Evolutionary conservation across 306 rosid species (phyloP).

Genomic region (Prunus mira): DNA sequence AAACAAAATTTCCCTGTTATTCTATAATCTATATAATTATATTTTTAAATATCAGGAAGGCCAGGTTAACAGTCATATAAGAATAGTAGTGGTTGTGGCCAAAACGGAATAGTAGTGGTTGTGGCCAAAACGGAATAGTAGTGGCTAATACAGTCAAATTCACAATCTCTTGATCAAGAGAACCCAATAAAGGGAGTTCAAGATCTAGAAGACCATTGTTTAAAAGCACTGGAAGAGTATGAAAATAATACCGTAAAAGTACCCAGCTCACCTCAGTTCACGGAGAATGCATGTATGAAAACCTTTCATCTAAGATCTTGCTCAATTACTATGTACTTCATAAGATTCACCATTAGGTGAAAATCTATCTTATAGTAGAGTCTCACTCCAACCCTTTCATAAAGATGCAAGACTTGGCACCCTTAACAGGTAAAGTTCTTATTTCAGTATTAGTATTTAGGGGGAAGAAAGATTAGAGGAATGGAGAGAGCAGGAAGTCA

Average conservation of each 20-base stretch:
- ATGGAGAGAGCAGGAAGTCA: conserved; percentile 20
- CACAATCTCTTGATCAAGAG: conserved; percentile 1
- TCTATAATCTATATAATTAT: neutral
- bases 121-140: neutral
- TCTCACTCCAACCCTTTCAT: neutral
- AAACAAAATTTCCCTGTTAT: neutral
- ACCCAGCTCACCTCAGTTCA: neutral
- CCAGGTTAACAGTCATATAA: neutral
- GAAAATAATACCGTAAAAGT: neutral
- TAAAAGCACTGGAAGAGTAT: neutral
- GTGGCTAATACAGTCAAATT: neutral
- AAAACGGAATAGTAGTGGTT: neutral
- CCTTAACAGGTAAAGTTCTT: neutral
- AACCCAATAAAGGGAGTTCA: neutral
- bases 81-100: neutral
- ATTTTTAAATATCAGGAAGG: neutral
- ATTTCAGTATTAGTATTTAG: neutral
- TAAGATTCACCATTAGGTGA: neutral
- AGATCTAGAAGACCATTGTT: neutral
- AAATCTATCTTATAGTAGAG: neutral
- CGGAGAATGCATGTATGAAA: neutral
- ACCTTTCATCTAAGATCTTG: conserved; percentile 2
- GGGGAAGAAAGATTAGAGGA: neutral
- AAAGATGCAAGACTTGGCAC: neutral
- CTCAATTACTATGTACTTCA: conserved; percentile 3